Conservation (phyloP, 495 filamentous ascomycete species). For the Glarea lozoyensis region DNA sequence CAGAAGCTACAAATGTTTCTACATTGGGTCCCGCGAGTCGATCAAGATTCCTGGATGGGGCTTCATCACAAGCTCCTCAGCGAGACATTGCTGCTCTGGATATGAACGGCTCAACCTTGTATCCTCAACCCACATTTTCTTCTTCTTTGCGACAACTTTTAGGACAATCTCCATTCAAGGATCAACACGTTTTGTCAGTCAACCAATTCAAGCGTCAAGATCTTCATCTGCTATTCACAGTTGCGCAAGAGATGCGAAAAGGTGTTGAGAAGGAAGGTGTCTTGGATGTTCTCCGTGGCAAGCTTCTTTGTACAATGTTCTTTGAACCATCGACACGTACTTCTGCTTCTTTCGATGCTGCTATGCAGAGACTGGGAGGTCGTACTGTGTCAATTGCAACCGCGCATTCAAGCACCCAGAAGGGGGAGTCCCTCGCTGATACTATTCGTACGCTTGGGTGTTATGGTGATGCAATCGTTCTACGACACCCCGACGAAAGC, state of each 20-base stretch:
- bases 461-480: conserved; percentile 89
- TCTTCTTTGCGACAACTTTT: conserved; percentile 61
- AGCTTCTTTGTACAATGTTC: conserved; percentile 84
- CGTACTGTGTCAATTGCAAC: conserved; percentile 69
- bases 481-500: conserved; percentile 78
- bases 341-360: conserved; percentile 91
- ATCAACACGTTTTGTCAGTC: conserved; percentile 80
- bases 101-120: conserved; percentile 39
- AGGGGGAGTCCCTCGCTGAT: conserved; percentile 90
- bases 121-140: conserved; percentile 33
- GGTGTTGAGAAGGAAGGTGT: conserved; percentile 86
- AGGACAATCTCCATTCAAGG: conserved; percentile 72
- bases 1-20: conserved; percentile 73
- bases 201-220: conserved; percentile 79
- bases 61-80: conserved; percentile 12
- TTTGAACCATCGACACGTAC: conserved; percentile 96
- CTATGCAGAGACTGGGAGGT: conserved; percentile 95
- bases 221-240: conserved; percentile 86
- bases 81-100: conserved; percentile 24
- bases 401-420: conserved; percentile 73
- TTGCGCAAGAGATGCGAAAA: conserved; percentile 92
- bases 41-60: conserved; percentile 17
- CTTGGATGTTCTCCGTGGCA: conserved; percentile 76
- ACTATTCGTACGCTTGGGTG: conserved; percentile 87
- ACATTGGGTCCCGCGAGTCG: conserved; percentile 41